A percentile compares a stretch with the other conserved stretches of the same genome.
phyloP scores from a whole-genome alignment of 805 yeast genomes.

The Zygosaccharomyces kombuchaensis region DNA sequence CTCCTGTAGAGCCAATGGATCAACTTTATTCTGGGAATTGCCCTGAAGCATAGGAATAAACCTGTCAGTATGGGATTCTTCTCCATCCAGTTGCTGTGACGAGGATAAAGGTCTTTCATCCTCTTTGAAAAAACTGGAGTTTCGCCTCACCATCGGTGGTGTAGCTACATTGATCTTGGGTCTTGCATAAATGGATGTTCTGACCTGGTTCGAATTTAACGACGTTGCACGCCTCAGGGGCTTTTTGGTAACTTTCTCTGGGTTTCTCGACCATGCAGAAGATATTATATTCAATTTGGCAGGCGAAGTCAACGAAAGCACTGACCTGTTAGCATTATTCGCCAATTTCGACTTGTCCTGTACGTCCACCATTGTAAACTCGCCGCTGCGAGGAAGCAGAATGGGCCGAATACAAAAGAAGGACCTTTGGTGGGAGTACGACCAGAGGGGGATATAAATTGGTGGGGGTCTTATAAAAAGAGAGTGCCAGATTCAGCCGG shows the following conservation, averaged over 20 bases:
- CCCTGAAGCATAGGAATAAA: slow-evolving; percentile 57
- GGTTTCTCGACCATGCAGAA: slow-evolving; percentile 24
- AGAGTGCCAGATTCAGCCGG: background rate
- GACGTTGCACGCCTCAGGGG: slow-evolving; percentile 25
- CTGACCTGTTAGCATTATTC: slow-evolving; percentile 32
- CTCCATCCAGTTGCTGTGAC: slow-evolving; percentile 13
- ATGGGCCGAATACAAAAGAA: background rate
- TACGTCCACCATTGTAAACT: slow-evolving; percentile 9
- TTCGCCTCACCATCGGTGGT: slow-evolving; percentile 32
- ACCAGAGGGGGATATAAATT: background rate
- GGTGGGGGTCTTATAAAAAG: background rate
- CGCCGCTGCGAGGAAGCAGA: slow-evolving; percentile 1
- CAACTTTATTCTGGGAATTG: slow-evolving; percentile 36
- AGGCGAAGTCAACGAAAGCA: slow-evolving; percentile 42
- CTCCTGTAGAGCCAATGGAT: slow-evolving; percentile 30
- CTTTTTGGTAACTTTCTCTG: slow-evolving; percentile 23
- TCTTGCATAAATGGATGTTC: slow-evolving; percentile 17
- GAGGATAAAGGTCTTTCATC: slow-evolving; percentile 21
- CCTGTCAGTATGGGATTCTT: slow-evolving; percentile 43
- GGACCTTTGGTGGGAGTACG: background rate
- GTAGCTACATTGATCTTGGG: slow-evolving; percentile 27
- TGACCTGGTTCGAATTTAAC: slow-evolving; percentile 17
- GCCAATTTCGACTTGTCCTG: slow-evolving; percentile 16
- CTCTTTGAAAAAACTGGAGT: slow-evolving; percentile 32
- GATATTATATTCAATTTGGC: slow-evolving; percentile 44